Conservation (phyloP, 106 monocot genomes). For the Amphibolis antarctica region DNA sequence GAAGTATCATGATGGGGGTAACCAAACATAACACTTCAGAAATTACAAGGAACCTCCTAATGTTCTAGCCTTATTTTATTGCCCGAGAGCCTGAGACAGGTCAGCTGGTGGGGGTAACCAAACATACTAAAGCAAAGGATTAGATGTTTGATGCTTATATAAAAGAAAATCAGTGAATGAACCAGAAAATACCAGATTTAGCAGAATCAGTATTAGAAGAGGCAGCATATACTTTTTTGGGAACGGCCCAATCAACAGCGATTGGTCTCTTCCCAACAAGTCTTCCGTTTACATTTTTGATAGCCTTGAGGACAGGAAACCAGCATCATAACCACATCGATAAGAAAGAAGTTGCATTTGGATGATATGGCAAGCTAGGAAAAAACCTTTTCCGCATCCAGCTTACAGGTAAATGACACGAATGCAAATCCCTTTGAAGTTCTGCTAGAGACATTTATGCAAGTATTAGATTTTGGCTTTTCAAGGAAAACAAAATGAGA, state of each 20-base stretch:
- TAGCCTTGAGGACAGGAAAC: conserved; percentile 40
- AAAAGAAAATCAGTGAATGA: neutral
- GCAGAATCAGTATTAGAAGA: conserved; percentile 28
- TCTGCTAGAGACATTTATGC: conserved; percentile 29
- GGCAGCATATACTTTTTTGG: conserved; percentile 69
- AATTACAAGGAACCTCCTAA: too few species aligned
- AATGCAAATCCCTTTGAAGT: conserved; percentile 94
- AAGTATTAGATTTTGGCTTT: neutral
- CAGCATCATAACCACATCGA: neutral
- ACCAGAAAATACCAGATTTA: conserved; percentile 36
- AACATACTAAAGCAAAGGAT: too few species aligned
- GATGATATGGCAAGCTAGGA: neutral
- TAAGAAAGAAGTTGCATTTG: neutral
- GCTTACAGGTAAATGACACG: conserved; percentile 83
- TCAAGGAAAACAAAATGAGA: neutral
- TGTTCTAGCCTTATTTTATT: too few species aligned
- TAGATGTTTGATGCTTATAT: too few species aligned
- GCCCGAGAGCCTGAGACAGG: too few species aligned
- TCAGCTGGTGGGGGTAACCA: too few species aligned
- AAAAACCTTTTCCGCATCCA: conserved; percentile 81
- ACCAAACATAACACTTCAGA: too few species aligned
- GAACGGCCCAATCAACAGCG: conserved; percentile 95
- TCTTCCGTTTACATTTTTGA: conserved; percentile 67
- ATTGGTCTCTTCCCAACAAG: conserved; percentile 58
- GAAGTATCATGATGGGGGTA: too few species aligned